These are phyloP conservation scores for Elsinoe ampelina DNA, from an alignment of 2,329 filamentous ascomycete genomes.

Conservation along the genomic window DNA sequence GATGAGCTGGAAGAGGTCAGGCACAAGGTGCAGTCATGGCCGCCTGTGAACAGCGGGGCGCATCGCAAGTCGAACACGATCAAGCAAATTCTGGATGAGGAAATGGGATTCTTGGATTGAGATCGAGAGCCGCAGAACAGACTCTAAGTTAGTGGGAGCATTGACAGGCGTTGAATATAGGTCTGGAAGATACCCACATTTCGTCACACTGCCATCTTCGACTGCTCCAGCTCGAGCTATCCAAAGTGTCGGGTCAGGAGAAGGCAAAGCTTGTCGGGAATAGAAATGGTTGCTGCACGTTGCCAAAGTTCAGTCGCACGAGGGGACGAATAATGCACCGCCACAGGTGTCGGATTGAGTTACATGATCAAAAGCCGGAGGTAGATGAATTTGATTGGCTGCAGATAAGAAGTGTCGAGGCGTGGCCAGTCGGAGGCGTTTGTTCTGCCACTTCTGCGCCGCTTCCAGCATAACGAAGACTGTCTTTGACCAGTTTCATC, in stretches of 20 bases:
- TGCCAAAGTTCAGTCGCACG: too few relatives aligned
- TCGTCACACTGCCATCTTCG: not conserved
- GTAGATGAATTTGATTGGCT: not conserved
- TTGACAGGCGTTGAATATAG: not conserved
- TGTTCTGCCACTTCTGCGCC: not conserved
- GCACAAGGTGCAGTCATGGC: conserved; percentile 38
- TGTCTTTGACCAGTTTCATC: conserved; percentile 8
- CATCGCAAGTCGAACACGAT: conserved; percentile 36
- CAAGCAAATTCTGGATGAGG: conserved; percentile 46
- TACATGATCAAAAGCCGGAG: conserved; percentile 3
- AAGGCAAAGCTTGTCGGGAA: not conserved
- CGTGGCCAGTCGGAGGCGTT: not conserved
- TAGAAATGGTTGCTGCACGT: not conserved
- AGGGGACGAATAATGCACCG: conserved; percentile 2
- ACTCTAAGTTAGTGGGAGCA: not conserved
- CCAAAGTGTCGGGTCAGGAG: not conserved
- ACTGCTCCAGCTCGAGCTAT: not conserved
- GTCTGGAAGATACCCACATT: not conserved
- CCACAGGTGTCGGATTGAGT: conserved; percentile 2
- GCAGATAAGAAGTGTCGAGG: conserved; percentile 9
- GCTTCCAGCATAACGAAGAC: conserved; percentile 5
- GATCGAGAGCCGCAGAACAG: not conserved
- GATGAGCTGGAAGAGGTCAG: conserved; percentile 40
- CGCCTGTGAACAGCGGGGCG: conserved; percentile 38
- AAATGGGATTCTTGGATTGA: conserved; percentile 48